Evolutionary conservation across 2,329 filamentous ascomycete genomes (phyloP).

Genomic region (Colletotrichum neosansevieriae): DNA sequence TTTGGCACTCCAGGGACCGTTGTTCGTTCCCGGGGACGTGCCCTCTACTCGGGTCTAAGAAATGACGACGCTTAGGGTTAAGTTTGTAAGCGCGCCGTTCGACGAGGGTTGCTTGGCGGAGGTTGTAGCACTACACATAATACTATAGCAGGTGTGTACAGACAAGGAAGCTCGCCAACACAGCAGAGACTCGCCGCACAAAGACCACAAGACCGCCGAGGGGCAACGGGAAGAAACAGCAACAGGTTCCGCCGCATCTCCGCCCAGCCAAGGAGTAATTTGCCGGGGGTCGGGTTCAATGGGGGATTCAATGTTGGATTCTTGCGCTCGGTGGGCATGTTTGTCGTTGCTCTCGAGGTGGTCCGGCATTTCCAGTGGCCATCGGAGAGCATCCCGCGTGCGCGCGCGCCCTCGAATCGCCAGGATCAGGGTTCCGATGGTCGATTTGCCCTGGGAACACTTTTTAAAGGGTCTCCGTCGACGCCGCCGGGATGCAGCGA

Average conservation of each 20-base stretch:
- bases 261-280: slow-evolving; percentile 9
- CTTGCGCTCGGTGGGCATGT: background rate
- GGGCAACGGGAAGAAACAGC: slow-evolving; percentile 2
- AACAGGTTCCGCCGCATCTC: slow-evolving; percentile 2
- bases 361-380: slow-evolving; percentile 29
- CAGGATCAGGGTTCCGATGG: slow-evolving; percentile 25
- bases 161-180: background rate
- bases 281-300: slow-evolving; percentile 5
- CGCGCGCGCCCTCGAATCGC: background rate
- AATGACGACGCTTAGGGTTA: slow-evolving; percentile 39
- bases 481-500: slow-evolving; percentile 30
- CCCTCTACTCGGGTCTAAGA: slow-evolving; percentile 35
- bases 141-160: background rate
- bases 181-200: slow-evolving; percentile 9
- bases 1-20: slow-evolving; percentile 17
- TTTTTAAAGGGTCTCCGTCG: slow-evolving; percentile 29
- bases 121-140: slow-evolving; percentile 37
- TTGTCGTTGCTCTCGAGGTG: slow-evolving; percentile 2
- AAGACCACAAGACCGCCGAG: no score
- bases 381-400: slow-evolving; percentile 35
- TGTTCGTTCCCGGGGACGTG: slow-evolving; percentile 23
- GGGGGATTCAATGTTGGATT: slow-evolving; percentile 3
- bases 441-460: slow-evolving; percentile 35
- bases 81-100: slow-evolving; percentile 33
- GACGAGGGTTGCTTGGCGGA: slow-evolving; percentile 33